These are phyloP conservation scores for Solanum hybrid DNA, from an alignment of 305 asterid genomes.

Conservation along the genomic window DNA sequence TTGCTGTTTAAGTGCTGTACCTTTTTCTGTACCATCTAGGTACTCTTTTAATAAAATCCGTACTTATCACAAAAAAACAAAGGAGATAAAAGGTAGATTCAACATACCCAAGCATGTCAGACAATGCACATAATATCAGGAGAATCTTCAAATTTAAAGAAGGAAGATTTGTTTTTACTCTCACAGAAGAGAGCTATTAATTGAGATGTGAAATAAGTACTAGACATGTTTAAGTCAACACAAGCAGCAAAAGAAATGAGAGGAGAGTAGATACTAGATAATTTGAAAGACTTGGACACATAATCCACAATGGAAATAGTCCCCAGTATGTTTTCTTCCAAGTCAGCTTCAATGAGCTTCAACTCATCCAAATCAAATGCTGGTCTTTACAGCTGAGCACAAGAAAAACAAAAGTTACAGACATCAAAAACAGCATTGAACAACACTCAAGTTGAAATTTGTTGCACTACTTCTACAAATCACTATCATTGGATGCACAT, in stretches of 20 bases:
- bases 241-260: neutral
- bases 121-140: neutral
- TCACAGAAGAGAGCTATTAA: neutral
- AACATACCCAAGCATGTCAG: neutral
- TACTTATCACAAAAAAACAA: neutral
- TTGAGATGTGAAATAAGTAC: neutral
- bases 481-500: neutral
- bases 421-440: neutral
- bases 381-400: neutral
- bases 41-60: neutral
- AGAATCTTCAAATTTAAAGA: neutral
- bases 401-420: neutral
- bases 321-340: neutral
- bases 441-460: neutral
- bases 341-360: neutral
- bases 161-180: neutral
- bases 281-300: neutral
- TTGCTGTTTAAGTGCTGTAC: neutral
- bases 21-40: neutral
- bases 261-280: neutral
- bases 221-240: neutral
- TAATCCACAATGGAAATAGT: neutral
- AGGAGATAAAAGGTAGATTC: neutral
- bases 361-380: neutral
- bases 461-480: neutral